Evolutionary conservation across 2,329 filamentous ascomycete genomes (phyloP).

Genomic region (Claviceps sp.): DNA sequence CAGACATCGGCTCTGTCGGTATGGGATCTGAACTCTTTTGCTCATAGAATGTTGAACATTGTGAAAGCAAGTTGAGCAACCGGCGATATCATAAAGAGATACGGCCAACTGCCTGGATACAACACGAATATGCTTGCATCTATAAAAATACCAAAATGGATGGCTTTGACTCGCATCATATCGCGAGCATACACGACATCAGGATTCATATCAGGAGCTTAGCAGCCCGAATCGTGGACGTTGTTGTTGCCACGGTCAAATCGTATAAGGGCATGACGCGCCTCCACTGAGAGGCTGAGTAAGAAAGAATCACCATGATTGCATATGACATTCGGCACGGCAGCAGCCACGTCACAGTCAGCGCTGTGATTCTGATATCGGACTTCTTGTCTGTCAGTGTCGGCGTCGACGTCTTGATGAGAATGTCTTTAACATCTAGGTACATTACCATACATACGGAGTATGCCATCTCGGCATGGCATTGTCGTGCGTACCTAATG

Average conservation of each 20-base stretch:
- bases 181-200: neutral
- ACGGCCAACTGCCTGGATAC: too few relatives aligned
- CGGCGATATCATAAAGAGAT: too few relatives aligned
- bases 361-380: neutral
- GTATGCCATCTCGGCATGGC: neutral
- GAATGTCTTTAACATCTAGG: neutral
- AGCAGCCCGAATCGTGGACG: neutral
- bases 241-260: neutral
- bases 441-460: neutral
- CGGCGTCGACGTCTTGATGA: neutral
- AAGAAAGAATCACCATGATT: neutral
- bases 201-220: neutral
- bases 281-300: too few relatives aligned
- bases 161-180: too few relatives aligned
- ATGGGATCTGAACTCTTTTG: neutral
- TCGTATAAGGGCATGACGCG: neutral
- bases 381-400: neutral
- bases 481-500: neutral
- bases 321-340: neutral
- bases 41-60: neutral
- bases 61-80: neutral
- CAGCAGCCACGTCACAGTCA: neutral
- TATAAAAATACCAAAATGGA: too few relatives aligned
- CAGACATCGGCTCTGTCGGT: neutral
- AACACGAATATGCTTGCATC: too few relatives aligned